phyloP scores from a whole-genome alignment of 1,284 basidiomycete genomes.

The Calocybe gambosa region DNA sequence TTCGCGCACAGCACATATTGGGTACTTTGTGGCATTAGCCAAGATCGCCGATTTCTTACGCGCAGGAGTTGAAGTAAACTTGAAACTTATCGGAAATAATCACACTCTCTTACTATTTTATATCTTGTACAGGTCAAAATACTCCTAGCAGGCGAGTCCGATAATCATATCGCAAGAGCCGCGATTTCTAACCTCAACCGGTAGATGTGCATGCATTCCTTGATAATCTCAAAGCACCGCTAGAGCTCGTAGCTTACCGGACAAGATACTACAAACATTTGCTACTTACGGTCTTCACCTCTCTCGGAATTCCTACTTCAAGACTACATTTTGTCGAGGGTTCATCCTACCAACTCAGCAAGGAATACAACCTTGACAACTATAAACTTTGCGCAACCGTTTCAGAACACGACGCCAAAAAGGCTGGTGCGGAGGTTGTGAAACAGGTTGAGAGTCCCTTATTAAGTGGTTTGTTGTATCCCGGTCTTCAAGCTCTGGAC shows the following conservation, averaged over 20 bases:
- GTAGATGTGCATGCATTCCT: slow-evolving; percentile 96
- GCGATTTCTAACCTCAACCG: not conserved
- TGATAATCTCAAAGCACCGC: slow-evolving; percentile 95
- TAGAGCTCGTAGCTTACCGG: slow-evolving; percentile 88
- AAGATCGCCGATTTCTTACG: slow-evolving; percentile 97
- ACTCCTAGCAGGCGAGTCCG: slow-evolving; percentile 65
- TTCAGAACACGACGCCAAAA: slow-evolving; percentile 95
- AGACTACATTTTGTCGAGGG: slow-evolving; percentile 85
- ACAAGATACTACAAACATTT: slow-evolving; percentile 89
- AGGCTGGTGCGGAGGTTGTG: slow-evolving; percentile 98
- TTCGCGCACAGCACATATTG: slow-evolving; percentile 75
- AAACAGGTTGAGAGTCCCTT: slow-evolving; percentile 95
- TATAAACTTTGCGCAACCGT: slow-evolving; percentile 88
- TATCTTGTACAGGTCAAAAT: slow-evolving; percentile 73
- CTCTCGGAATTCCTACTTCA: slow-evolving; percentile 87
- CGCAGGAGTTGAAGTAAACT: slow-evolving; percentile 74
- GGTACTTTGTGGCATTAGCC: slow-evolving; percentile 92
- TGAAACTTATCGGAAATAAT: not conserved
- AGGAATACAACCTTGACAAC: slow-evolving; percentile 93
- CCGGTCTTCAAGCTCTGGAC: slow-evolving; percentile 93
- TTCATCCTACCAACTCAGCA: slow-evolving; percentile 86
- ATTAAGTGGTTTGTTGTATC: slow-evolving; percentile 91
- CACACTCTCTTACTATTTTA: not conserved
- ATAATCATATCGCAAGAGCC: not conserved
- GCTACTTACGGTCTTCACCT: slow-evolving; percentile 78